These are phyloP conservation scores for Phyllosticta capitalensis DNA, from an alignment of 2,329 filamentous ascomycete genomes.

Conservation along the genomic window DNA sequence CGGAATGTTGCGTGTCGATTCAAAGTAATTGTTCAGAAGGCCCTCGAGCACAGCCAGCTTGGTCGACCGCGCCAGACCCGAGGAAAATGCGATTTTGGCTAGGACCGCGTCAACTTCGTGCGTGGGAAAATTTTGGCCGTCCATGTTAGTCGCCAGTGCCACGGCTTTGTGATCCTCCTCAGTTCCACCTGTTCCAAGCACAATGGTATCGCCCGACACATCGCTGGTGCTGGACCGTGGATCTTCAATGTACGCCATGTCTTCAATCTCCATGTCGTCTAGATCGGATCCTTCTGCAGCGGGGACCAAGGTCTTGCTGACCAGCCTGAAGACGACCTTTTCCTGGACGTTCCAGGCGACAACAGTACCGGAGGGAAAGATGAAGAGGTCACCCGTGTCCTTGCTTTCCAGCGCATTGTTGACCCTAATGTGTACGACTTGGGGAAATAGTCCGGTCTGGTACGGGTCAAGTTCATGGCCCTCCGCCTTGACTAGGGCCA, in stretches of 20 bases:
- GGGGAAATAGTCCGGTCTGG: slow-evolving; percentile 52
- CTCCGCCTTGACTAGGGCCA: slow-evolving; percentile 46
- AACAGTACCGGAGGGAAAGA: slow-evolving; percentile 89
- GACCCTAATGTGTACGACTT: slow-evolving; percentile 53
- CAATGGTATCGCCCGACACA: slow-evolving; percentile 80
- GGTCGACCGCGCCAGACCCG: slow-evolving; percentile 81
- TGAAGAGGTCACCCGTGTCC: slow-evolving; percentile 74
- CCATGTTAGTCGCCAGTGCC: slow-evolving; percentile 12
- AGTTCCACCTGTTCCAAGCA: slow-evolving; percentile 67
- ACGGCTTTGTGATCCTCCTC: neutral
- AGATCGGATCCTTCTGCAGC: slow-evolving; percentile 69
- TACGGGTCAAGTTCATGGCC: slow-evolving; percentile 55
- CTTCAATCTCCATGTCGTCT: slow-evolving; percentile 69
- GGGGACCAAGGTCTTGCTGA: slow-evolving; percentile 61
- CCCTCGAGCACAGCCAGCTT: slow-evolving; percentile 89
- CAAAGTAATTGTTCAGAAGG: slow-evolving; percentile 72
- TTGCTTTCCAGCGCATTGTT: slow-evolving; percentile 38
- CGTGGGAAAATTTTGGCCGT: neutral
- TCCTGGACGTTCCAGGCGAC: slow-evolving; percentile 85
- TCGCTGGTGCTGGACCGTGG: slow-evolving; percentile 60
- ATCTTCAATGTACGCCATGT: slow-evolving; percentile 80
- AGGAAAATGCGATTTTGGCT: slow-evolving; percentile 94
- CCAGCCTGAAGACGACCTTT: slow-evolving; percentile 58
- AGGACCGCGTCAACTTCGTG: slow-evolving; percentile 54
- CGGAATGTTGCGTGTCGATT: slow-evolving; percentile 75